A percentile compares a stretch with the other conserved stretches of the same genome.
Evolutionary conservation across 2,329 filamentous ascomycete genomes (phyloP).

Genomic region (Sordariomycetes sp.): DNA sequence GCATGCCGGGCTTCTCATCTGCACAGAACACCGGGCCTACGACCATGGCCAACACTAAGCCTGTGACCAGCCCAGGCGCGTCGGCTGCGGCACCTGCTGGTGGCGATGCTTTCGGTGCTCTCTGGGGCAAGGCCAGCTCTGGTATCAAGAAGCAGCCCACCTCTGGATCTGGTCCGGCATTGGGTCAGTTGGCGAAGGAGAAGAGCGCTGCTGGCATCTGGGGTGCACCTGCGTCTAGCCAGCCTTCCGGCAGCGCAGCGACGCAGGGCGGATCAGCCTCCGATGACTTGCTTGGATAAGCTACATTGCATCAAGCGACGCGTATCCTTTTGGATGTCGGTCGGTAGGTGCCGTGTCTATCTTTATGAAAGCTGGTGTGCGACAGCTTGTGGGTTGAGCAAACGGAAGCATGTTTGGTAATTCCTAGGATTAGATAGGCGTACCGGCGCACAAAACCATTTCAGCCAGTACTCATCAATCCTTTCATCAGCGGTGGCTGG

Average conservation of each 20-base stretch:
- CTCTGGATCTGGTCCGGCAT: constrained; percentile 57
- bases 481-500: too few species aligned
- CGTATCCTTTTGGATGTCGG: too few species aligned
- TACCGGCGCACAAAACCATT: constrained; percentile 27
- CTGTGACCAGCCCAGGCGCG: constrained; percentile 33
- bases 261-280: constrained; percentile 27
- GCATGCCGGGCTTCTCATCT: constrained; percentile 19
- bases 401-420: constrained; percentile 20
- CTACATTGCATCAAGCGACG: neutral
- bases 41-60: constrained; percentile 36
- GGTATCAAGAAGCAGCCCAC: constrained; percentile 66
- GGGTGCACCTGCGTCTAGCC: constrained; percentile 56
- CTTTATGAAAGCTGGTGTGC: too few species aligned
- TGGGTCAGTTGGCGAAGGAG: constrained; percentile 95
- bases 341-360: too few species aligned
- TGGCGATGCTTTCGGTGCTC: constrained; percentile 80
- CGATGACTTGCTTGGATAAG: constrained; percentile 38
- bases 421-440: constrained; percentile 30
- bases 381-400: constrained; percentile 4
- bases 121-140: constrained; percentile 70
- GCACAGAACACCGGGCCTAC: constrained; percentile 23
- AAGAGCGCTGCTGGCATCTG: constrained; percentile 93
- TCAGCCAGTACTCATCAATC: neutral
- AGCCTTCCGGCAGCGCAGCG: constrained; percentile 14
- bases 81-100: constrained; percentile 45